These are phyloP conservation scores for Phycomyces nitens DNA, from an alignment of 192 early-diverging fungal species.

Conservation along the genomic window DNA sequence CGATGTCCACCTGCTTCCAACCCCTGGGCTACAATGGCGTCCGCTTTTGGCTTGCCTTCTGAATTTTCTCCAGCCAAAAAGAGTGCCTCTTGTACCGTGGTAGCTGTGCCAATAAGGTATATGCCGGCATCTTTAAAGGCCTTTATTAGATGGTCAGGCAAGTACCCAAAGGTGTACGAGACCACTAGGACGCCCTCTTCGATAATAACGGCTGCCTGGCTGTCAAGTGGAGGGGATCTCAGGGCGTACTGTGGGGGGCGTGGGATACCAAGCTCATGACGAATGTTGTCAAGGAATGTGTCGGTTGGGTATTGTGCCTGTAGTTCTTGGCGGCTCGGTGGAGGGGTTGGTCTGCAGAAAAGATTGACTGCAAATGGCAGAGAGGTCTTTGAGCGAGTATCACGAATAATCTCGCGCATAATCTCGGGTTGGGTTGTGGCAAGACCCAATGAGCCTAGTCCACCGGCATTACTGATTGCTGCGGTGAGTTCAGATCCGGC, in stretches of 20 bases:
- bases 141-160: conserved; percentile 12
- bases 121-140: conserved; percentile 12
- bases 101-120: conserved; percentile 32
- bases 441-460: conserved; percentile 26
- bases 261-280: conserved; percentile 10
- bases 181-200: conserved; percentile 25
- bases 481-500: conserved; percentile 9
- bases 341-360: conserved; percentile 8
- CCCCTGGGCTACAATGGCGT: conserved; percentile 32
- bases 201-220: conserved; percentile 20
- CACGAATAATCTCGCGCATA: conserved; percentile 19
- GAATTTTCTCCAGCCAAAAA: conserved; percentile 8
- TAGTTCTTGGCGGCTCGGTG: conserved; percentile 9
- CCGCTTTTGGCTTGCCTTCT: conserved; percentile 5
- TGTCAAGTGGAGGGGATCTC: conserved; percentile 24
- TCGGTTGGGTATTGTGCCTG: conserved; percentile 22
- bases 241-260: conserved; percentile 9
- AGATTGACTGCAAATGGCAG: conserved; percentile 34
- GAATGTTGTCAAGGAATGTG: conserved; percentile 7
- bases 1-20: conserved; percentile 32
- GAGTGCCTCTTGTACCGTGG: conserved; percentile 25
- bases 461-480: conserved; percentile 27
- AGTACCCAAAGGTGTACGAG: conserved; percentile 32
- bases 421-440: conserved; percentile 4
- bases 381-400: conserved; percentile 15